These are phyloP conservation scores for Neurospora pannonica DNA, from an alignment of 495 filamentous ascomycete species.

Conservation along the genomic window DNA sequence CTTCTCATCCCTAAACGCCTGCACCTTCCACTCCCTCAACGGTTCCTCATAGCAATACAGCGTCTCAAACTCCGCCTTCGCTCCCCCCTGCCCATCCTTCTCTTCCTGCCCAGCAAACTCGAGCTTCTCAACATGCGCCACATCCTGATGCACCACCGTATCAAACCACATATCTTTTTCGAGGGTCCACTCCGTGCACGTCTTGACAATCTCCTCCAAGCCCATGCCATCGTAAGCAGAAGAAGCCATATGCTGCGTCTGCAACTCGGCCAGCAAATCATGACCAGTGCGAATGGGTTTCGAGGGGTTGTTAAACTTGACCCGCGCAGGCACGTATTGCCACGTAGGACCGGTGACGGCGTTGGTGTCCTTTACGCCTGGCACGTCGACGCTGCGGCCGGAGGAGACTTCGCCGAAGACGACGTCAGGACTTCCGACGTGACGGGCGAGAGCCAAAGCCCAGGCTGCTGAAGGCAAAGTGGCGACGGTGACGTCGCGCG, in stretches of 20 bases:
- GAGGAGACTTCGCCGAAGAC: constrained; percentile 53
- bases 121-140: constrained; percentile 32
- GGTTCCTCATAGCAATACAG: constrained; percentile 36
- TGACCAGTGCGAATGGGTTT: constrained; percentile 9
- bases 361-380: constrained; percentile 33
- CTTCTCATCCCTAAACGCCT: constrained; percentile 27
- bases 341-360: constrained; percentile 36
- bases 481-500: constrained; percentile 45
- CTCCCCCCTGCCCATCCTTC: constrained; percentile 16
- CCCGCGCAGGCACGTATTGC: constrained; percentile 34
- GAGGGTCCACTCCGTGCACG: constrained; percentile 16
- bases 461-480: constrained; percentile 53
- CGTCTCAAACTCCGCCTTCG: constrained; percentile 26
- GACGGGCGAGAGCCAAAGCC: constrained; percentile 49
- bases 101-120: constrained; percentile 26
- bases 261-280: constrained; percentile 25
- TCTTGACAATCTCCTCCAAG: constrained; percentile 21
- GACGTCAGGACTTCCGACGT: constrained; percentile 38
- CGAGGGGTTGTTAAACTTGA: constrained; percentile 15
- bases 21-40: constrained; percentile 36
- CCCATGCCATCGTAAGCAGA: constrained; percentile 29
- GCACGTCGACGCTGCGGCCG: constrained; percentile 46
- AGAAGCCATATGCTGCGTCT: constrained; percentile 29
- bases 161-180: constrained; percentile 27
- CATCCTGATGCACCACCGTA: constrained; percentile 38